Evolutionary conservation across 768 basidiomycete genomes (phyloP), one percentile per base, ranked within the genome.

Genomic region (Strobilomyces echinocephalus): DNA sequence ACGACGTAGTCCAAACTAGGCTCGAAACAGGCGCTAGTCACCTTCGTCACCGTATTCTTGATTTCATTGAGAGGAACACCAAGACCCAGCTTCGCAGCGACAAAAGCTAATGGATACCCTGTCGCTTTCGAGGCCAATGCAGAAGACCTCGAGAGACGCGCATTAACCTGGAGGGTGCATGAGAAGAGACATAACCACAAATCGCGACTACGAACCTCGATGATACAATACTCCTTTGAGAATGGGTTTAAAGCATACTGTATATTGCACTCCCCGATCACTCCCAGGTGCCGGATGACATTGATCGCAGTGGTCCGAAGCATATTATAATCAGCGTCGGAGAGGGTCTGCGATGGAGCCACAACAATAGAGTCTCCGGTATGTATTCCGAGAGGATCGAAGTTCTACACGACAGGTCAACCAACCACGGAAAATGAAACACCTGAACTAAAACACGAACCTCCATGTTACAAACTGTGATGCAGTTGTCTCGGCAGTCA

Each of bases 381-480:
- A 64, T 99, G 95, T 61, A 97, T 98, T 54, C 95, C 95, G 26
- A 99, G 81, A 31, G 95, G 95, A 70, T 99, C 95, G 62, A 99
- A 99, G 76, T 99, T 99, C 95, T 98, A 62, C 38, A 9, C 41
- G 8, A 8, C 7, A 43, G 5, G 18, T 66, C 21, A 52, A 50
- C 40, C 15, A 46, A 36, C 15, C 2, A 24, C 15, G 26, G 2
- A 6, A 39, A 4, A 44, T 20, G 6, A 36, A 4, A 44, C 18
- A 28, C 5, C 30, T 31, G 30, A 39, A 51, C 18, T 30, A 30
- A 50, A 40, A n/a, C 10, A 68, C 87, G 53, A 45, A 94, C 95
- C 90, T 99, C 95, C 95, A 99, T 99, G 76, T 99, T 99, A 74
- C 95, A 99, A 58, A 98, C 95, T 1, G 95, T 95, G 74, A 98